A percentile compares a stretch with the other conserved stretches of the same genome.
Conservation (phyloP, 306 rosid genomes). For the Lathyrus sativus region DNA sequence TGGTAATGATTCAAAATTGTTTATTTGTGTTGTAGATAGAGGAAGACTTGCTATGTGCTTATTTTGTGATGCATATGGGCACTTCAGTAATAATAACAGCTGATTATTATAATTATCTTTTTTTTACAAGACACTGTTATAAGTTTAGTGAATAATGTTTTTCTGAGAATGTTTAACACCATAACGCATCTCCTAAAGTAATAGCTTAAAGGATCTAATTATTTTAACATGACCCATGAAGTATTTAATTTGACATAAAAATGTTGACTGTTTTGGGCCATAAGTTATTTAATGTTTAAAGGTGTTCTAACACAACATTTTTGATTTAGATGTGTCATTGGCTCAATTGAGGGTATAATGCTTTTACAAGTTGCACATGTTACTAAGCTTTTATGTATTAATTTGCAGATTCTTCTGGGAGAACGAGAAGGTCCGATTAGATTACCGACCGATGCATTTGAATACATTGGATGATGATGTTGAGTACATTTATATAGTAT, state of each 20-base stretch:
- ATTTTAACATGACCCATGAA: no score
- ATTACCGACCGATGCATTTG: constrained; percentile 92
- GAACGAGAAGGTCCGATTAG: constrained; percentile 71
- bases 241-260: no score
- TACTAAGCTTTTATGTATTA: constrained; percentile 32
- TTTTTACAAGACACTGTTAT: no score
- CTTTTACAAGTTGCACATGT: not conserved
- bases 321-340: constrained; percentile 12
- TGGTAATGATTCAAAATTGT: no score
- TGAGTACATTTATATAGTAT: constrained; percentile 56
- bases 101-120: no score
- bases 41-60: no score
- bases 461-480: constrained; percentile 86
- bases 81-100: no score
- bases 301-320: not conserved
- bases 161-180: no score
- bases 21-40: no score
- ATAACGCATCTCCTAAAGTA: not conserved
- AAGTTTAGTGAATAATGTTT: no score
- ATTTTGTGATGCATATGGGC: no score
- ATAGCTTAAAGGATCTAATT: not conserved
- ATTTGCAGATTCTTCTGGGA: constrained; percentile 88
- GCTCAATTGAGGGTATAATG: constrained; percentile 9
- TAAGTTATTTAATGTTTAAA: not conserved
- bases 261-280: no score